These are phyloP conservation scores for Candida glucosophila DNA, from an alignment of 1,139 yeast species.

Conservation along the genomic window DNA sequence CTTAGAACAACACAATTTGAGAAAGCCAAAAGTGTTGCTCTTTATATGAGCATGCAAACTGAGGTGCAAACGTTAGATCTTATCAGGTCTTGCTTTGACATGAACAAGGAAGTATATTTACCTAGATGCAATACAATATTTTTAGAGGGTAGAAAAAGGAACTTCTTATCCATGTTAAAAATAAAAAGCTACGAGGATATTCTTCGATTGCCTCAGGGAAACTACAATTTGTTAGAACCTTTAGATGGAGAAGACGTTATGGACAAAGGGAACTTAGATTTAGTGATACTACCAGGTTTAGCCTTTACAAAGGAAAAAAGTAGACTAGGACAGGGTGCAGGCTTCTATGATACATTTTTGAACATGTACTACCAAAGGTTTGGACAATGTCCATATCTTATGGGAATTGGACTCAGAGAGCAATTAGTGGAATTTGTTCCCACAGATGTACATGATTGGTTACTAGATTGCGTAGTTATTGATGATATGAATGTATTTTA, in stretches of 20 bases:
- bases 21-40: conserved; percentile 42
- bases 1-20: conserved; percentile 27
- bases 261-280: conserved; percentile 44
- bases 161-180: conserved; percentile 52
- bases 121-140: conserved; percentile 35
- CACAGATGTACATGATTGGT: conserved; percentile 61
- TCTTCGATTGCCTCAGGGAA: conserved; percentile 55
- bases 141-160: conserved; percentile 19
- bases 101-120: conserved; percentile 37
- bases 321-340: conserved; percentile 89
- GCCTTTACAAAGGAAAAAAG: conserved; percentile 53
- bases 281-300: conserved; percentile 78
- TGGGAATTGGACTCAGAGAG: conserved; percentile 66
- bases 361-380: conserved; percentile 34
- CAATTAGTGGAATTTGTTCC: conserved; percentile 60
- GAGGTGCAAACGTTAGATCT: conserved; percentile 52
- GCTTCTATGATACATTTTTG: conserved; percentile 79
- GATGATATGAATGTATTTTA: conserved; percentile 1
- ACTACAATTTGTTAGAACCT: conserved; percentile 66
- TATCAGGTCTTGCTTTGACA: conserved; percentile 39
- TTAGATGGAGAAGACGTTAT: conserved; percentile 25
- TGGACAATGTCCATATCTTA: conserved; percentile 29
- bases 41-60: conserved; percentile 60
- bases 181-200: conserved; percentile 38
- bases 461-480: conserved; percentile 51